Evolutionary conservation across 2,329 filamentous ascomycete species (phyloP).

Genomic region (Bimuria novae-zelandiae): DNA sequence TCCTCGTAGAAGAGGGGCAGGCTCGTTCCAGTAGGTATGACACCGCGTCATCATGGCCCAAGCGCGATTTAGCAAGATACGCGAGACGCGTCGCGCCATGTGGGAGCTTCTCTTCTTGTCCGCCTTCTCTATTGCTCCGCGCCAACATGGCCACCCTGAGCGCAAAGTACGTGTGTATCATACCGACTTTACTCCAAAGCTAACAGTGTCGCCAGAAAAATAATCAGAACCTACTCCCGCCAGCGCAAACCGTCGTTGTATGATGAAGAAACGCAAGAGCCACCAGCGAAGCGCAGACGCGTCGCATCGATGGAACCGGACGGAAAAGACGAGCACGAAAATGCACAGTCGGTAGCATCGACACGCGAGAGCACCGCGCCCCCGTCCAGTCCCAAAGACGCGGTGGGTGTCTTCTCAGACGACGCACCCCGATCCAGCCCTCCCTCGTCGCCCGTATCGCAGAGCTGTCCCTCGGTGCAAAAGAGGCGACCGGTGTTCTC

Average conservation of each 20-base stretch:
- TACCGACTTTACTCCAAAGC: neutral
- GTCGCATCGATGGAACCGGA: slow-evolving; percentile 22
- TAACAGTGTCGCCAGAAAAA: slow-evolving; percentile 33
- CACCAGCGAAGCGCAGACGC: slow-evolving; percentile 44
- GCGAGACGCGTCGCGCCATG: slow-evolving; percentile 27
- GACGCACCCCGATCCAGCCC: slow-evolving; percentile 37
- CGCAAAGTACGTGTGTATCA: slow-evolving; percentile 26
- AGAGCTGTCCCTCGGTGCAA: slow-evolving; percentile 25
- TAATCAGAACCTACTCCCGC: slow-evolving; percentile 44
- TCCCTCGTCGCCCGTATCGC: slow-evolving; percentile 35
- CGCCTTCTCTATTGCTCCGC: slow-evolving; percentile 14
- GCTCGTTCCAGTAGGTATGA: neutral
- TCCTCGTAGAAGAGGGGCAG: too few species aligned
- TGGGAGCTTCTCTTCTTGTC: slow-evolving; percentile 10
- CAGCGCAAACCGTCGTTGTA: slow-evolving; percentile 33
- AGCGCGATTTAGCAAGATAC: slow-evolving; percentile 8
- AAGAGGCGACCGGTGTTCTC: slow-evolving; percentile 56
- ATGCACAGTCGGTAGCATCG: neutral
- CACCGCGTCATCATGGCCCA: neutral
- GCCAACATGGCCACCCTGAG: slow-evolving; percentile 27
- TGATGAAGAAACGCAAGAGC: slow-evolving; percentile 41
- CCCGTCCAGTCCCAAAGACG: slow-evolving; percentile 38
- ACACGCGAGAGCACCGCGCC: slow-evolving; percentile 17
- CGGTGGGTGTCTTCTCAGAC: slow-evolving; percentile 48
- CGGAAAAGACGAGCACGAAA: slow-evolving; percentile 8